A percentile compares a stretch with the other conserved stretches of the same genome.
These are phyloP conservation scores for Metarhizium brunneum DNA, from an alignment of 2,329 filamentous ascomycete species.

Conservation along the genomic window DNA sequence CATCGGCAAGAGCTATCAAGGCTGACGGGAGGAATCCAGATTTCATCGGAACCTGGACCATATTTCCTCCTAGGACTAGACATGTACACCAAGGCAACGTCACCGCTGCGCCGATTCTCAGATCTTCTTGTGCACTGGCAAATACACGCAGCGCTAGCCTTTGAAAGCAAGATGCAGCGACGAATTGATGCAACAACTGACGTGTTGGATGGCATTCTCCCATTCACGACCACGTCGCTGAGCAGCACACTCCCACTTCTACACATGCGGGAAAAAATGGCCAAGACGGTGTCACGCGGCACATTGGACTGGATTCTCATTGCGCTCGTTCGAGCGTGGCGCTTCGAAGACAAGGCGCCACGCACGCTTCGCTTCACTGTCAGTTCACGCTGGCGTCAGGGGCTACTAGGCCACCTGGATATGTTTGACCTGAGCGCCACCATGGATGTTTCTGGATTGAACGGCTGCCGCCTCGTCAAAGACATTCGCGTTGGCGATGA, in stretches of 20 bases:
- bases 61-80: conserved; percentile 49
- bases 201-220: conserved; percentile 29
- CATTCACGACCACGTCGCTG: conserved; percentile 34
- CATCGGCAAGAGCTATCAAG: conserved; percentile 20
- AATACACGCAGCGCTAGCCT: conserved; percentile 47
- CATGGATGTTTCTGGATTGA: conserved; percentile 30
- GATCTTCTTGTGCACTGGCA: conserved; percentile 60
- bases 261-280: conserved; percentile 43
- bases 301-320: conserved; percentile 47
- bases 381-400: conserved; percentile 22
- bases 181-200: conserved; percentile 17
- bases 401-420: conserved; percentile 34
- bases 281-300: conserved; percentile 34
- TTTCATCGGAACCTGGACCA: conserved; percentile 42
- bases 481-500: conserved; percentile 40
- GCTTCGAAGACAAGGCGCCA: conserved; percentile 40
- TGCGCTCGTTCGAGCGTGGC: conserved; percentile 51
- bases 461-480: conserved; percentile 25
- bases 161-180: conserved; percentile 27
- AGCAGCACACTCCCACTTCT: conserved; percentile 38
- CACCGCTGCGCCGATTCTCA: conserved; percentile 54
- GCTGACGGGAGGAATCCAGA: conserved; percentile 38
- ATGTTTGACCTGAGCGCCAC: conserved; percentile 38
- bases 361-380: conserved; percentile 40
- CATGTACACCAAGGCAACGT: conserved; percentile 55